Evolutionary conservation across 805 yeast species (phyloP).

Genomic region (Saccharomycopsis javanensis): DNA sequence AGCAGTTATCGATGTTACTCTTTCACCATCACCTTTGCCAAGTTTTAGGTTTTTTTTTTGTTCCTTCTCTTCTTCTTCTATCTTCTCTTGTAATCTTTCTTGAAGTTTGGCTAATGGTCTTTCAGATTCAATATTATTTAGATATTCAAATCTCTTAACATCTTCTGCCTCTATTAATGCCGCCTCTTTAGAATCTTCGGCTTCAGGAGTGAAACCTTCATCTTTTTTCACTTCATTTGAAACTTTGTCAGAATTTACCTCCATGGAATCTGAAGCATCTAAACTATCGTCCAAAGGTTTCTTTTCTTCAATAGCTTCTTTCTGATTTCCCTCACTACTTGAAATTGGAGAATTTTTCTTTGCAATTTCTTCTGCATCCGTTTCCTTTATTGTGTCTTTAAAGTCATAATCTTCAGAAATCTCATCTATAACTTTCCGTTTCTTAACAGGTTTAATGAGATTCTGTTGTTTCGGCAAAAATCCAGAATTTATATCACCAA

Average conservation of each 20-base stretch:
- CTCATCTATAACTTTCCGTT: slow-evolving; percentile 46
- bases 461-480: slow-evolving; percentile 74
- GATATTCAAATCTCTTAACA: slow-evolving; percentile 30
- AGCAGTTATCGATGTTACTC: slow-evolving; percentile 11
- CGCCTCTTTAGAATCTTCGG: slow-evolving; percentile 17
- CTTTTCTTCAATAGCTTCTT: slow-evolving; percentile 25
- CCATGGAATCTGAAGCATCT: background rate
- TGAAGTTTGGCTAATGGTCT: slow-evolving; percentile 81
- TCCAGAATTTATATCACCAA: slow-evolving; percentile 92
- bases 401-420: slow-evolving; percentile 26
- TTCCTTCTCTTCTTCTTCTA: slow-evolving; percentile 3
- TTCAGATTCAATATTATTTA: slow-evolving; percentile 73
- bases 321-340: slow-evolving; percentile 23
- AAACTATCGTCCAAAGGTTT: background rate
- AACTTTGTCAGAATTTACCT: background rate
- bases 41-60: slow-evolving; percentile 18
- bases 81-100: slow-evolving; percentile 47
- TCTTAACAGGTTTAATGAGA: slow-evolving; percentile 51
- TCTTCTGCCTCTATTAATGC: slow-evolving; percentile 25
- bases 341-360: no score
- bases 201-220: background rate
- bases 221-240: background rate
- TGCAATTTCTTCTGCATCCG: no score
- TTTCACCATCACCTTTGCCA: slow-evolving; percentile 24
- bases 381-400: background rate